Evolutionary conservation across 2,329 filamentous ascomycete genomes (phyloP).

Genomic region (Paradendryphiella salina): DNA sequence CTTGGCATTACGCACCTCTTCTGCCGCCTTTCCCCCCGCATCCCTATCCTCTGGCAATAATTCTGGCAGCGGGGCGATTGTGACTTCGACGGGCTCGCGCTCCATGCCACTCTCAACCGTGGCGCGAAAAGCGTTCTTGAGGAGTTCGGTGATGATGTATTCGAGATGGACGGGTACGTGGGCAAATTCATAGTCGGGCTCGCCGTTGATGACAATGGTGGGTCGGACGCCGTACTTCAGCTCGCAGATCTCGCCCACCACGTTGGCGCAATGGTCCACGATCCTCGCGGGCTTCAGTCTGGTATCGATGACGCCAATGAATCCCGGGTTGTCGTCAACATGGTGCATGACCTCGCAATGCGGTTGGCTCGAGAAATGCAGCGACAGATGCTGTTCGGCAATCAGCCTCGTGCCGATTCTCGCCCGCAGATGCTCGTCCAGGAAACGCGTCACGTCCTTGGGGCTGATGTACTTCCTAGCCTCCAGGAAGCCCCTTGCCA

Average conservation of each 20-base stretch:
- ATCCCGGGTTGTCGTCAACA: constrained; percentile 59
- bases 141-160: constrained; percentile 93
- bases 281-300: constrained; percentile 78
- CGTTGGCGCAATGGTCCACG: constrained; percentile 81
- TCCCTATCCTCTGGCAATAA: constrained; percentile 38
- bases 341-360: constrained; percentile 60
- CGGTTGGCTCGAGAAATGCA: constrained; percentile 76
- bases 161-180: constrained; percentile 95
- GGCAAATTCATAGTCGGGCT: constrained; percentile 84
- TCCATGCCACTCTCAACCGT: constrained; percentile 83
- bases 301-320: constrained; percentile 95
- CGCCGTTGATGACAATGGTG: constrained; percentile 76
- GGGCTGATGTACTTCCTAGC: constrained; percentile 87
- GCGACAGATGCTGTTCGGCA: constrained; percentile 92
- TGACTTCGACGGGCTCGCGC: constrained; percentile 83
- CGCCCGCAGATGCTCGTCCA: constrained; percentile 91
- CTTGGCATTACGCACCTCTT: constrained; percentile 13
- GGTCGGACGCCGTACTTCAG: constrained; percentile 91
- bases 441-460: constrained; percentile 80
- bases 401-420: constrained; percentile 92
- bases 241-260: constrained; percentile 95
- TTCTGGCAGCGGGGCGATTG: constrained; percentile 74
- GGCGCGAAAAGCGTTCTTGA: constrained; percentile 96
- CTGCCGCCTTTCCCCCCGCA: constrained; percentile 12
- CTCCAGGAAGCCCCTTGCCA: constrained; percentile 91